These are phyloP conservation scores for Tricholomella constricta DNA, from an alignment of 768 basidiomycete species.

Conservation along the genomic window DNA sequence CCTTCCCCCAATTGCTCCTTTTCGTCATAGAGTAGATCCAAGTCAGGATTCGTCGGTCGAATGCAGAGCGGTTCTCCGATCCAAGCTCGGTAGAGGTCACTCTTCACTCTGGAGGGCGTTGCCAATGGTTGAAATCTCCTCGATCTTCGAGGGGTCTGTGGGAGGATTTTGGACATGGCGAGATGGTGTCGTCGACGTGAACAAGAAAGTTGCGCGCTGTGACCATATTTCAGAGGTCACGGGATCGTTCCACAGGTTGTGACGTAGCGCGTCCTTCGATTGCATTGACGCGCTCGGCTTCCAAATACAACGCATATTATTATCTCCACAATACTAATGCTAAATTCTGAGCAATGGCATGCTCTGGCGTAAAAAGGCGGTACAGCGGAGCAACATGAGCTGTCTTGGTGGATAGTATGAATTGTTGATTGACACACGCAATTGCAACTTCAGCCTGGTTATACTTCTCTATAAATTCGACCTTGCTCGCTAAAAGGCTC, in stretches of 20 bases:
- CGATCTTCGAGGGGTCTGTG: constrained; percentile 34
- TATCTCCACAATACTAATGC: too few relatives aligned
- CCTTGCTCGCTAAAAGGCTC: too few relatives aligned
- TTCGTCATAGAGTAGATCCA: constrained; percentile 26
- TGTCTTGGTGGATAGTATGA: too few relatives aligned
- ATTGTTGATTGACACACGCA: too few relatives aligned
- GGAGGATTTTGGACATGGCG: constrained; percentile 12
- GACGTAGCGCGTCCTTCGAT: too few relatives aligned
- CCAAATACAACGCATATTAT: too few relatives aligned
- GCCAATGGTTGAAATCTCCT: constrained; percentile 32
- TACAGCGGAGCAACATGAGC: too few relatives aligned
- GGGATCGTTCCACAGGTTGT: background rate
- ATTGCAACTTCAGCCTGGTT: too few relatives aligned
- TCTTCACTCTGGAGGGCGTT: constrained; percentile 19
- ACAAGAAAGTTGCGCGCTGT: background rate
- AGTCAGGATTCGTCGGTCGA: constrained; percentile 23
- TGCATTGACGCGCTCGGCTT: too few relatives aligned
- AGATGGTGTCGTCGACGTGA: background rate
- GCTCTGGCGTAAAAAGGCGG: too few relatives aligned
- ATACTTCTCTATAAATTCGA: too few relatives aligned
- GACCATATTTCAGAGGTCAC: background rate
- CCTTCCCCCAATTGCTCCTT: constrained; percentile 10
- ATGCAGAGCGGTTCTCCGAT: constrained; percentile 25
- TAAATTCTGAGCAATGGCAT: too few relatives aligned
- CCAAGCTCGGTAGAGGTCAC: constrained; percentile 26